Evolutionary conservation across 352 stramenopile genomes (phyloP), one percentile per base, ranked within the genome.

Genomic region (Nothophytophthora sp.): DNA sequence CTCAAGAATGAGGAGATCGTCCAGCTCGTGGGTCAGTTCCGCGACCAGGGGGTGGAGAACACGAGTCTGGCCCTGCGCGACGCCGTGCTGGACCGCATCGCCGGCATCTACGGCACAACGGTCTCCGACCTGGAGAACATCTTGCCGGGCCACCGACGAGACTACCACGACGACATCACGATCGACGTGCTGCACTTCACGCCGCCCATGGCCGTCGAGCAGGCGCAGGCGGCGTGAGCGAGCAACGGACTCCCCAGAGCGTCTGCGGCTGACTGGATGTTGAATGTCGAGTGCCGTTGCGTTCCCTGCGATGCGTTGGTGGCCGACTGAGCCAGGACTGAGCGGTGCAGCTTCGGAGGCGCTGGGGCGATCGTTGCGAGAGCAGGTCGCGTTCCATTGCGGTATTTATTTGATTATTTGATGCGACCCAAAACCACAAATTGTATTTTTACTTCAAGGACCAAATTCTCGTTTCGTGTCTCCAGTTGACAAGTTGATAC

Each of bases 121-220:
- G 44, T 50, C 2, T 36, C 47, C 18, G 73, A 88, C 37, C 55
- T 88, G 50, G 73, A 76, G 42, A 61, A 79, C 37, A 77, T 88
- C 39, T 55, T 66, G 8, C 76, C 76, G 2, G 76, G 76, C 12
- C 69, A 88, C 41, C 73, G 76, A 10, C 63, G 76, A 38, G 76
- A 84, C 48, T 88, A 86, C 55, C 76, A 88, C 52, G 76, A 88
- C 30, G 76, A 88, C 56, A 88, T 88, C 44, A 88, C 76, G 15
- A 86, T 88, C 48, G 76, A 88, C 39, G 71, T 88, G 50, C 35
- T 88, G 41, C 76, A 88, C 58, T 86, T 88, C 36, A 61, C 62
- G n/a, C 45, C 73, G 13, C 69, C 76, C 8, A 20, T 24, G 0
- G 50, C 62, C 4, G 48, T 22, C 11, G n/a, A 42, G 5, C 46